phyloP scores from a whole-genome alignment of 2,329 filamentous ascomycete species.

The Trichoderma koningii region DNA sequence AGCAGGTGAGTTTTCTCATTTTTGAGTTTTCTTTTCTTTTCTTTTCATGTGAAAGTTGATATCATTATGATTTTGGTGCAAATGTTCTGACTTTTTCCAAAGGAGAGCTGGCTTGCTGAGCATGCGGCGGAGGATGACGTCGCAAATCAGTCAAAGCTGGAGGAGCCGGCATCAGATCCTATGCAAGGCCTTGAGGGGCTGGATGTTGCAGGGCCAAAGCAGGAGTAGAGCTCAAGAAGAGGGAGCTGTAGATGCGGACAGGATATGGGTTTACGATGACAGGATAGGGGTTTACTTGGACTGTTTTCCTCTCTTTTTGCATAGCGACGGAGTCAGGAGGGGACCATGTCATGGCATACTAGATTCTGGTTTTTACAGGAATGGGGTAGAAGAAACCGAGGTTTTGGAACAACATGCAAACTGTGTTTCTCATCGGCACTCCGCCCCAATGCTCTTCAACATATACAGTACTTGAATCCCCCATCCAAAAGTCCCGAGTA shows the following conservation, averaged over 20 bases:
- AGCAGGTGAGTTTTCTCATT: constrained; percentile 67
- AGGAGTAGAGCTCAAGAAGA: constrained; percentile 52
- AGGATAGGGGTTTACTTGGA: constrained; percentile 22
- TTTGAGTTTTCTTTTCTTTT: too few species aligned
- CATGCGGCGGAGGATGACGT: constrained; percentile 80
- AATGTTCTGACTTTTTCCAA: background rate
- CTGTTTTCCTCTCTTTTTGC: constrained; percentile 31
- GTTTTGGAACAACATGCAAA: constrained; percentile 22
- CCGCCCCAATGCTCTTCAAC: constrained; percentile 27
- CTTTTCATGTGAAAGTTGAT: too few species aligned
- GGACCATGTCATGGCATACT: constrained; percentile 28
- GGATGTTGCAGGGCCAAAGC: constrained; percentile 90
- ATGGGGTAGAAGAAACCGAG: background rate
- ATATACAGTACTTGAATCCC: constrained; percentile 29
- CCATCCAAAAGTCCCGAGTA: constrained; percentile 14
- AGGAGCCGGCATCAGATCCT: constrained; percentile 69
- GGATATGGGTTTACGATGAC: constrained; percentile 27
- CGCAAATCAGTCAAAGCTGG: constrained; percentile 40
- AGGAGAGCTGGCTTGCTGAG: constrained; percentile 94
- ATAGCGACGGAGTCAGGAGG: constrained; percentile 52
- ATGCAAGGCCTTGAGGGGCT: constrained; percentile 95
- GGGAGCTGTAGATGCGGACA: background rate
- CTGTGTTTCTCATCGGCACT: constrained; percentile 28
- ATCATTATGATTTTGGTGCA: too few species aligned
- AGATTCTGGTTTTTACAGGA: constrained; percentile 26